A percentile compares a stretch with the other conserved stretches of the same genome.
Conservation (phyloP, 2,329 filamentous ascomycete species). For the Microcyclospora pomicola region DNA sequence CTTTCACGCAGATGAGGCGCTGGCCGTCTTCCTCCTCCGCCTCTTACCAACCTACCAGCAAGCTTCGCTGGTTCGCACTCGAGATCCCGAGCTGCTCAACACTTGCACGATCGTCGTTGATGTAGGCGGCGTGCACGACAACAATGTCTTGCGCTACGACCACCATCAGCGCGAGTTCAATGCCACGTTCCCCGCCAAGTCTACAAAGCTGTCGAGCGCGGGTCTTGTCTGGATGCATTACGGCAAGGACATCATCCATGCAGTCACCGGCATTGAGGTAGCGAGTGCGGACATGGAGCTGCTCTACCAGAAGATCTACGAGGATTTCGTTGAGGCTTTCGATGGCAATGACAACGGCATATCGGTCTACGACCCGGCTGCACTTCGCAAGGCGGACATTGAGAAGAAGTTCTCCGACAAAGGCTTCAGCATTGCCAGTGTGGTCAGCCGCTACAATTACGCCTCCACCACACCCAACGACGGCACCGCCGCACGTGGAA, state of each 20-base stretch:
- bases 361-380: conserved; percentile 60
- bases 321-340: conserved; percentile 85
- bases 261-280: conserved; percentile 45
- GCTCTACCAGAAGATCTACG: conserved; percentile 80
- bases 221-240: conserved; percentile 95
- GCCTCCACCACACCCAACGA: conserved; percentile 21
- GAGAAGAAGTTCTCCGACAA: conserved; percentile 73
- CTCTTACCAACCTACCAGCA: conserved; percentile 66
- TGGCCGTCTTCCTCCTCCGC: conserved; percentile 91
- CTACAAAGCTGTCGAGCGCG: conserved; percentile 84
- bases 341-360: conserved; percentile 98
- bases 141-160: conserved; percentile 66
- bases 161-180: conserved; percentile 91
- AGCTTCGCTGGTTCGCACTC: conserved; percentile 68
- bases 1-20: conserved; percentile 96
- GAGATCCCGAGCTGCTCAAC: conserved; percentile 64
- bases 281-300: conserved; percentile 55
- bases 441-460: conserved; percentile 80
- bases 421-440: conserved; percentile 69
- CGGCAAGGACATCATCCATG: conserved; percentile 67
- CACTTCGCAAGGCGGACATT: conserved; percentile 54
- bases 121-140: conserved; percentile 89
- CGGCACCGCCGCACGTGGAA: conserved; percentile 10
- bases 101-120: conserved; percentile 92
- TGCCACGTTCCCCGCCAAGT: conserved; percentile 68